Evolutionary conservation across 768 basidiomycete genomes (phyloP), one percentile per base, ranked within the genome.

Genomic region (Asterophora parasitica): DNA sequence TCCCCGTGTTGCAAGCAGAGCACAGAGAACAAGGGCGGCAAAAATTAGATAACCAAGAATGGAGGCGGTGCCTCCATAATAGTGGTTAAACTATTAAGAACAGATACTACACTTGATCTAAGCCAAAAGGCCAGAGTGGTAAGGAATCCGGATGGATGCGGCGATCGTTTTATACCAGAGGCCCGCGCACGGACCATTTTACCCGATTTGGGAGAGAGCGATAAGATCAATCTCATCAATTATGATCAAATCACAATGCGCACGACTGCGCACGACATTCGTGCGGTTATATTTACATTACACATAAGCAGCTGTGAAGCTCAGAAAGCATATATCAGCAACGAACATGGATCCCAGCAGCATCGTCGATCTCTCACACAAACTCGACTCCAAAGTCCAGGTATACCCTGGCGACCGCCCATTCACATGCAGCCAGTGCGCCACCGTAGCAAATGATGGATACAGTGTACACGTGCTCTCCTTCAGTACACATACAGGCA

Each of bases 21-120:
- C 77, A 68, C 67, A 58, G 65, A 55, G 61, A 60, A 51, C 74
- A 68, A 71, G 60, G 71, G 72, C 67, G 66, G 65, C 73, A 76
- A 76, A 76, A 76, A 76, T 76, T 67, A 74, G 71, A 75, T 75
- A 75, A 75, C 74, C 74, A 74, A 54, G 30, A 74, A 74, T 75
- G 69, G 69, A 67, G 69, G 69, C 74, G 65, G 70, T 75, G 74
- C 69, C 71, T 65, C 68, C 71, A 75, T 75, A 75, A 76, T 76
- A 76, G 74, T 74, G 74, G 73, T 81, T 81, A 81, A 81, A 81
- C 79, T 81, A 80, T 81, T 81, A 85, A 88, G 85, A 88, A 88
- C 87, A 90, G 86, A 88, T 89, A 88, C 87, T 88, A 89, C 87
- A 89, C 86, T 88, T 88, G 85, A 88, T 89, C 87, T 87, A 88